Evolutionary conservation across 2,329 filamentous ascomycete genomes (phyloP).

Genomic region (Alternaria sp.): DNA sequence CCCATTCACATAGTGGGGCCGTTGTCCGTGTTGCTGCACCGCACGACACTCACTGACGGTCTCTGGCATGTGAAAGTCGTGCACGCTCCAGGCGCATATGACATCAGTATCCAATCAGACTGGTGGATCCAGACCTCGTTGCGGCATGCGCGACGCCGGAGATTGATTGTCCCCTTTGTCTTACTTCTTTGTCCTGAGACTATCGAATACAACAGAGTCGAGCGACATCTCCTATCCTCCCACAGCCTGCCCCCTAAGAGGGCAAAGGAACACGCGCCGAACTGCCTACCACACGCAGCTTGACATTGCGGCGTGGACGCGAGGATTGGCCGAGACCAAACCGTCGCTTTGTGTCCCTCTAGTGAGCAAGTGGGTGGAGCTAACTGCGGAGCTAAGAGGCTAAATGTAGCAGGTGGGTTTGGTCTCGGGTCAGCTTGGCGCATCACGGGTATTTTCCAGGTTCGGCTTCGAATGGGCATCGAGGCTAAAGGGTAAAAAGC

Average conservation of each 20-base stretch:
- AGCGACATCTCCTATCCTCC: background rate
- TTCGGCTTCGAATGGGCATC: background rate
- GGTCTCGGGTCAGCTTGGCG: background rate
- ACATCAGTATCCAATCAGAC: slow-evolving; percentile 20
- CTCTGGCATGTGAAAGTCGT: slow-evolving; percentile 25
- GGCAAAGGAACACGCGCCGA: background rate
- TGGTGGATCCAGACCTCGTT: slow-evolving; percentile 7
- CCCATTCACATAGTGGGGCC: slow-evolving; percentile 20
- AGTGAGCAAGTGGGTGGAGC: slow-evolving; percentile 1
- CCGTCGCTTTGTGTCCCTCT: background rate
- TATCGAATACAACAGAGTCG: background rate
- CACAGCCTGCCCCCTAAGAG: background rate
- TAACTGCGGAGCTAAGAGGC: background rate
- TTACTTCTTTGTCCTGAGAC: background rate
- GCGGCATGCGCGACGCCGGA: slow-evolving; percentile 7
- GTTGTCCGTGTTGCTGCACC: slow-evolving; percentile 17
- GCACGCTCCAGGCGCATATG: slow-evolving; percentile 17
- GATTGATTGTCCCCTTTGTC: background rate
- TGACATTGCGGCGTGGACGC: background rate
- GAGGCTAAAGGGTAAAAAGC: slow-evolving; percentile 1
- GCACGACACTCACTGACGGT: background rate
- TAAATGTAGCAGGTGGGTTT: slow-evolving; percentile 14
- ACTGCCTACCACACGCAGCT: background rate
- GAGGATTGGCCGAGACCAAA: background rate
- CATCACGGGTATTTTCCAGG: slow-evolving; percentile 10